These are phyloP conservation scores for Leucoagaricus sp. DNA, from an alignment of 1,284 basidiomycete genomes.

Conservation along the genomic window DNA sequence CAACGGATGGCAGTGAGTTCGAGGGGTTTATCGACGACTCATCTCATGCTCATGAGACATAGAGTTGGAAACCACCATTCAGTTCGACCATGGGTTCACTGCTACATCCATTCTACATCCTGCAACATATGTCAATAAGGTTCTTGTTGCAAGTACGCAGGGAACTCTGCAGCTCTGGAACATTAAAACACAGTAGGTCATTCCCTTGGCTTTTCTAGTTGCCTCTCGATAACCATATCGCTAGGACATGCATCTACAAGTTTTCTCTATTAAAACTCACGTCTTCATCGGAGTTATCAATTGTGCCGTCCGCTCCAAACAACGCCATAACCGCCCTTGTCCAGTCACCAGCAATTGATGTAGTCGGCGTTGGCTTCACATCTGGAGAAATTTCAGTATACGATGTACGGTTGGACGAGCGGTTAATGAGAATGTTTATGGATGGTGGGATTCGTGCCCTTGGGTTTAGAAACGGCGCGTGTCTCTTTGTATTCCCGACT, in stretches of 20 bases:
- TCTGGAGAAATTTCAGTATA: slow-evolving; percentile 89
- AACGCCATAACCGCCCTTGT: slow-evolving; percentile 75
- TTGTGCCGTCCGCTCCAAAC: slow-evolving; percentile 45
- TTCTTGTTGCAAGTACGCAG: slow-evolving; percentile 82
- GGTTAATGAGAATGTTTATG: slow-evolving; percentile 87
- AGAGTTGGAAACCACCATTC: slow-evolving; percentile 66
- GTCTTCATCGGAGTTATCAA: slow-evolving; percentile 35
- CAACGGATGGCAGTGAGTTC: slow-evolving; percentile 55
- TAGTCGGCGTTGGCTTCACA: slow-evolving; percentile 88
- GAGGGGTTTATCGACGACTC: neutral
- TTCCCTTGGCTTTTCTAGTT: neutral
- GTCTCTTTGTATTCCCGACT: neutral
- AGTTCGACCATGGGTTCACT: slow-evolving; percentile 80
- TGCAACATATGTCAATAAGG: slow-evolving; percentile 96
- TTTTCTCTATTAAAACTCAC: slow-evolving; percentile 55
- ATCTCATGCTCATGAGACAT: slow-evolving; percentile 10
- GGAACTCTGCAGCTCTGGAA: slow-evolving; percentile 96
- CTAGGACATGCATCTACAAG: slow-evolving; percentile 67
- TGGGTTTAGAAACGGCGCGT: slow-evolving; percentile 85
- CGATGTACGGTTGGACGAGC: slow-evolving; percentile 89
- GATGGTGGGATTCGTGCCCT: slow-evolving; percentile 80
- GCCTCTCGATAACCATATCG: neutral
- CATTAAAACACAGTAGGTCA: slow-evolving; percentile 73
- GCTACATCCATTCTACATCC: slow-evolving; percentile 90
- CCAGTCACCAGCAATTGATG: slow-evolving; percentile 96